Percentiles rank a stretch among this genome's conserved stretches.
These are phyloP conservation scores for Hortiboletus flavorubellus DNA, from an alignment of 768 basidiomycete species.

Conservation along the genomic window DNA sequence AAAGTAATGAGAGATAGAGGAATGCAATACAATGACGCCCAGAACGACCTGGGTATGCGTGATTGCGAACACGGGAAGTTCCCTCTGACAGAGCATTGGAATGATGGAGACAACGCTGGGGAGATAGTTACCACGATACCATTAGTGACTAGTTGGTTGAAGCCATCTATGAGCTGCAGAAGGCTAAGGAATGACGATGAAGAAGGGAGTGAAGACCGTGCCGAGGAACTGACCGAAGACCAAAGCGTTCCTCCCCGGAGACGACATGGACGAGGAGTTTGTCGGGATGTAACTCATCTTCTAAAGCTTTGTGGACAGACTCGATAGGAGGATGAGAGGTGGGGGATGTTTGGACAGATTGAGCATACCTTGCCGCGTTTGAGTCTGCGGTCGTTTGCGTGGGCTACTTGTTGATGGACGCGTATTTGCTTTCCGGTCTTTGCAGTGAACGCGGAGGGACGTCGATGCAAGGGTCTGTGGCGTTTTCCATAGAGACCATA, in stretches of 20 bases:
- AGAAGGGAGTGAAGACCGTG: not conserved
- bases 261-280: constrained; percentile 48
- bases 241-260: constrained; percentile 75
- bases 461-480: constrained; percentile 41
- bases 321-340: constrained; percentile 21
- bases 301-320: constrained; percentile 75
- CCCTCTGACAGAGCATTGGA: constrained; percentile 47
- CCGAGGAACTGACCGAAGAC: constrained; percentile 49
- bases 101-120: not conserved
- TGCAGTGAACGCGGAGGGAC: constrained; percentile 57
- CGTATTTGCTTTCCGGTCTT: constrained; percentile 57
- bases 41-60: constrained; percentile 60
- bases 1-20: not conserved
- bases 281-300: constrained; percentile 64
- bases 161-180: constrained; percentile 64
- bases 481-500: constrained; percentile 66
- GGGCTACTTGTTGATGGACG: constrained; percentile 49
- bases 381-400: constrained; percentile 50
- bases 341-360: not conserved
- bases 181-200: constrained; percentile 44
- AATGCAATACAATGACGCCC: constrained; percentile 64
- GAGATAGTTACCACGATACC: constrained; percentile 49
- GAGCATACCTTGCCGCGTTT: constrained; percentile 52
- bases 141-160: constrained; percentile 48
- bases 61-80: constrained; percentile 81